Evolutionary conservation across 2,329 filamentous ascomycete genomes (phyloP).

Genomic region (Cordyceps farinosa): DNA sequence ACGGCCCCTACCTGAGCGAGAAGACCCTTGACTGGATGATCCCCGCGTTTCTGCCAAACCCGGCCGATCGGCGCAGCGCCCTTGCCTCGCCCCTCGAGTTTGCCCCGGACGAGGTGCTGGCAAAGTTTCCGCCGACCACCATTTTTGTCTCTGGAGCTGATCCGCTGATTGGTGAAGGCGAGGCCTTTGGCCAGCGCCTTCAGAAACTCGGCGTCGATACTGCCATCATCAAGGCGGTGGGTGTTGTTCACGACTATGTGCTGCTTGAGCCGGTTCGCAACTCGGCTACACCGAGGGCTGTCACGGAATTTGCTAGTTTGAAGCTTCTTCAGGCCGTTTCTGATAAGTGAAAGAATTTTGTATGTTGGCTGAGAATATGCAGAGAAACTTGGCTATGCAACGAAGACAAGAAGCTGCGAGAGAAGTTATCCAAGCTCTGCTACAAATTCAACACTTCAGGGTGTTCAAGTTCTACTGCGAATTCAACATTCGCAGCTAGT

Average conservation of each 20-base stretch:
- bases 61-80: background rate
- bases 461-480: no score
- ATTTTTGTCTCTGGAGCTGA: constrained; percentile 1
- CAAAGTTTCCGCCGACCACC: background rate
- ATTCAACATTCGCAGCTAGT: no score
- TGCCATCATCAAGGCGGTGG: background rate
- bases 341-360: background rate
- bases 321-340: background rate
- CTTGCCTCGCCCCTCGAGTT: background rate
- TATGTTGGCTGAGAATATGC: no score
- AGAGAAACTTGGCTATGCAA: no score
- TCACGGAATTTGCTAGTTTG: background rate
- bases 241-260: background rate
- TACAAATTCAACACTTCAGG: no score
- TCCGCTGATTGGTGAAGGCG: background rate
- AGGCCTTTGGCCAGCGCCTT: constrained; percentile 1
- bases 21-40: constrained; percentile 2
- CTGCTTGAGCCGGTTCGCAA: background rate
- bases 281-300: background rate
- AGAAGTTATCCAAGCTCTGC: no score
- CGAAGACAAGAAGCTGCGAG: no score
- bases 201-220: background rate
- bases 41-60: background rate
- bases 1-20: background rate
- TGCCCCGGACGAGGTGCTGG: background rate